These are phyloP conservation scores for Cyberlindnera japonica DNA, from an alignment of 805 yeast species.

Conservation along the genomic window DNA sequence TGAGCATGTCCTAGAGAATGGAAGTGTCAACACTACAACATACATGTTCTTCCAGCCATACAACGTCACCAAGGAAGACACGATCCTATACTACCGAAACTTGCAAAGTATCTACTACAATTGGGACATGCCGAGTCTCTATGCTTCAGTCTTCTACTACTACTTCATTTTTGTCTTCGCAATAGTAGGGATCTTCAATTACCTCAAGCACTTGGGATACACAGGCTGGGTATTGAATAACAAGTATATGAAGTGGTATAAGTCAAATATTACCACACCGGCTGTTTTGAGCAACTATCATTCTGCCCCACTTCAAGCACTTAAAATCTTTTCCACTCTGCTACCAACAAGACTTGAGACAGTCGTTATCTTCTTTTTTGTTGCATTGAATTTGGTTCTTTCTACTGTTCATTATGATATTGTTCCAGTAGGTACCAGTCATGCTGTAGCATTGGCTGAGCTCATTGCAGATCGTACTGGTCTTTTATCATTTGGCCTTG, in stretches of 20 bases:
- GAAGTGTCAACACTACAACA: constrained; percentile 8
- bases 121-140: constrained; percentile 17
- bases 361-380: constrained; percentile 34
- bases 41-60: constrained; percentile 14
- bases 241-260: constrained; percentile 17
- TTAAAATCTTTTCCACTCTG: constrained; percentile 14
- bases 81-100: constrained; percentile 2
- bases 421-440: not conserved
- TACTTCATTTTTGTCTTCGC: constrained; percentile 41
- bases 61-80: not conserved
- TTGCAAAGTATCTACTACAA: constrained; percentile 14
- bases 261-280: constrained; percentile 22
- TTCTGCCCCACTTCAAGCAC: constrained; percentile 1
- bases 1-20: constrained; percentile 12
- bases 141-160: constrained; percentile 32
- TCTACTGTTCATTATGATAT: constrained; percentile 14
- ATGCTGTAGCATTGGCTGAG: not conserved
- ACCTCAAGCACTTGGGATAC: constrained; percentile 24
- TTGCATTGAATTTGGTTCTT: constrained; percentile 22
- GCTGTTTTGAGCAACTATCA: constrained; percentile 20
- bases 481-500: constrained; percentile 28
- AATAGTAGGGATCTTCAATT: constrained; percentile 33
- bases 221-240: constrained; percentile 13
- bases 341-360: constrained; percentile 25
- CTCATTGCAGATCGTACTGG: constrained; percentile 25